Percentiles rank a stretch among this genome's conserved stretches.
Evolutionary conservation across 305 asterid genomes (phyloP).

Genomic region (Fraxinus baroniana): DNA sequence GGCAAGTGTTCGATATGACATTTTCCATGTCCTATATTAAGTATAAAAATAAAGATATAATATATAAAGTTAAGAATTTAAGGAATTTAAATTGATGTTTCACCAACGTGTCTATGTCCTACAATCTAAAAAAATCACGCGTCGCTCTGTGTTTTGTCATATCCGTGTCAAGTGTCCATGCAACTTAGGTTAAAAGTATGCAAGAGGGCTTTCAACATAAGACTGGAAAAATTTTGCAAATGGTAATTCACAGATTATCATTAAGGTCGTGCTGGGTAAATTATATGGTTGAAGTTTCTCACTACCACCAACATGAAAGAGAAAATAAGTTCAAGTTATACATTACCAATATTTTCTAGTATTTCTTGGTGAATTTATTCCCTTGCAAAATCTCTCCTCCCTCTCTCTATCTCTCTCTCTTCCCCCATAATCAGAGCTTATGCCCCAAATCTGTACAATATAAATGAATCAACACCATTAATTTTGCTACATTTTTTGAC

Average conservation of each 20-base stretch:
- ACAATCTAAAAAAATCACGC: background rate
- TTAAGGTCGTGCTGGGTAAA: background rate
- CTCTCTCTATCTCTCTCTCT: background rate
- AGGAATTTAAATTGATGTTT: background rate
- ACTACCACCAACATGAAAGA: background rate
- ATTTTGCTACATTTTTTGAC: slow-evolving; percentile 25
- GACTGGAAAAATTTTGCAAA: background rate
- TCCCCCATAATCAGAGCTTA: slow-evolving; percentile 2
- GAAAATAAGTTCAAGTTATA: background rate
- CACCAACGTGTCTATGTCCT: background rate
- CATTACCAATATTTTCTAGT: background rate
- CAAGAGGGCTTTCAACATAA: background rate
- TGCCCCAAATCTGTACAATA: background rate
- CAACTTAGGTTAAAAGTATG: background rate
- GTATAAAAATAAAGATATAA: too few species aligned
- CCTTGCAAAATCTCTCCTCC: slow-evolving; percentile 5
- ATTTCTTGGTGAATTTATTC: slow-evolving; percentile 5
- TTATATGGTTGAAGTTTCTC: background rate
- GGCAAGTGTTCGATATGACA: background rate
- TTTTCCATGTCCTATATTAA: background rate
- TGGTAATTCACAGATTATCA: background rate
- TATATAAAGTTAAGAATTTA: background rate
- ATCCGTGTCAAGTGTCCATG: background rate
- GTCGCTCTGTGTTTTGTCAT: background rate
- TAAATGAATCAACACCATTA: slow-evolving; percentile 7